Evolutionary conservation across 2,329 filamentous ascomycete genomes (phyloP).

Genomic region (Cryphonectria radicalis): DNA sequence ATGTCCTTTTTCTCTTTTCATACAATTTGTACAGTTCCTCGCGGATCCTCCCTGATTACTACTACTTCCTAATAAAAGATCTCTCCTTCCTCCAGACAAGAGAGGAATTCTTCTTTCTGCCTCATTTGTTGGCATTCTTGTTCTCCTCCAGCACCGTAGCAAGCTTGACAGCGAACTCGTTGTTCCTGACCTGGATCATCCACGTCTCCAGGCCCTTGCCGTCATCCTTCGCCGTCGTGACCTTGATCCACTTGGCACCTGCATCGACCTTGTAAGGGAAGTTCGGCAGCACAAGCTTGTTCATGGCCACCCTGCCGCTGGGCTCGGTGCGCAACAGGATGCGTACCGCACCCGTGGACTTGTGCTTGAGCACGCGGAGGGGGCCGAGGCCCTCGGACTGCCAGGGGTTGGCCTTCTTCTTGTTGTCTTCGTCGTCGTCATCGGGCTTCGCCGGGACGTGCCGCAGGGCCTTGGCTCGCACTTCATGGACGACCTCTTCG

Average conservation of each 20-base stretch:
- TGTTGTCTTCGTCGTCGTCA: constrained; percentile 45
- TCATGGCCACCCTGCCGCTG: constrained; percentile 73
- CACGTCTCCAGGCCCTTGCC: constrained; percentile 69
- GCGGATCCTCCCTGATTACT: neutral
- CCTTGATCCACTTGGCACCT: constrained; percentile 61
- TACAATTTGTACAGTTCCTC: constrained; percentile 10
- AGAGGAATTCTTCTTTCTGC: too few relatives aligned
- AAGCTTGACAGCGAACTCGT: constrained; percentile 59
- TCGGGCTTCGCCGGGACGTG: constrained; percentile 53
- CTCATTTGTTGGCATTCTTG: constrained; percentile 59
- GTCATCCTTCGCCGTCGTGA: constrained; percentile 60
- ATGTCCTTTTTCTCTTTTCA: neutral
- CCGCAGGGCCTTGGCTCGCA: constrained; percentile 71
- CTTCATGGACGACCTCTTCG: constrained; percentile 71
- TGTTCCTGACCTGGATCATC: constrained; percentile 73
- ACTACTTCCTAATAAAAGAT: neutral
- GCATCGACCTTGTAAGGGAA: constrained; percentile 64
- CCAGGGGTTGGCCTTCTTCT: constrained; percentile 64
- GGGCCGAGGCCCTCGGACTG: constrained; percentile 71
- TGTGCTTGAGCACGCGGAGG: constrained; percentile 74
- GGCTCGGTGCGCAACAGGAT: constrained; percentile 77
- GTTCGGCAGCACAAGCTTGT: constrained; percentile 66
- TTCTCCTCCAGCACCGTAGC: constrained; percentile 56
- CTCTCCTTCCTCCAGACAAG: too few relatives aligned
- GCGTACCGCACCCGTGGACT: constrained; percentile 67